These are phyloP conservation scores for Talaromyces liani DNA, from an alignment of 495 filamentous ascomycete species.

Conservation along the genomic window DNA sequence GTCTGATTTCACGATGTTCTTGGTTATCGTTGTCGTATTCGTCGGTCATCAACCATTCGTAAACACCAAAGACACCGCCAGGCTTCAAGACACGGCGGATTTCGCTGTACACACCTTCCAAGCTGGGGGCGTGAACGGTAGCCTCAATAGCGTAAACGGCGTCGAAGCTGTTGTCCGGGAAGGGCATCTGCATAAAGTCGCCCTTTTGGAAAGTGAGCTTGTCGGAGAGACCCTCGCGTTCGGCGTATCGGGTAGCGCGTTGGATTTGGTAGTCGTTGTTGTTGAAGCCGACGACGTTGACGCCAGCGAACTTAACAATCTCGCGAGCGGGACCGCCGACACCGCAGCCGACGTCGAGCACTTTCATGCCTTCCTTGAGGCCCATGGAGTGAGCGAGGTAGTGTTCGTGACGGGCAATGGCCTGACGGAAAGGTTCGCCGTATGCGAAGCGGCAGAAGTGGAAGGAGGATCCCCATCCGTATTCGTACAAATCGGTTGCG, in stretches of 20 bases:
- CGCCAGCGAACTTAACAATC: conserved; percentile 91
- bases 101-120: conserved; percentile 91
- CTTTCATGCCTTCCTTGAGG: conserved; percentile 77
- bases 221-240: conserved; percentile 69
- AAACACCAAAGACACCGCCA: conserved; percentile 92
- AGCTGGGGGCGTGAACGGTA: conserved; percentile 87
- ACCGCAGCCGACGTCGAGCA: conserved; percentile 95
- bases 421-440: conserved; percentile 84
- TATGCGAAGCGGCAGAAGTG: conserved; percentile 96
- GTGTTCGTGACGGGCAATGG: conserved; percentile 96
- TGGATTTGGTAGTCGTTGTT: conserved; percentile 99
- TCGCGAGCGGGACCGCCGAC: conserved; percentile 96
- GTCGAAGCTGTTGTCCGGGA: conserved; percentile 86
- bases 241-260: conserved; percentile 79
- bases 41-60: conserved; percentile 99
- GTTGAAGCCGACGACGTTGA: conserved; percentile 87
- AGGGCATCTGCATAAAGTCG: conserved; percentile 99
- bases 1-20: conserved; percentile 81
- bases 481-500: conserved; percentile 94
- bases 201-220: conserved; percentile 90
- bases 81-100: conserved; percentile 96
- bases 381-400: conserved; percentile 90
- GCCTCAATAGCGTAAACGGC: conserved; percentile 98
- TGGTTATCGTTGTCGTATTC: conserved; percentile 84
- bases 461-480: conserved; percentile 92